phyloP scores from a whole-genome alignment of 2,329 filamentous ascomycete species.

The Fusarium lyarnte region DNA sequence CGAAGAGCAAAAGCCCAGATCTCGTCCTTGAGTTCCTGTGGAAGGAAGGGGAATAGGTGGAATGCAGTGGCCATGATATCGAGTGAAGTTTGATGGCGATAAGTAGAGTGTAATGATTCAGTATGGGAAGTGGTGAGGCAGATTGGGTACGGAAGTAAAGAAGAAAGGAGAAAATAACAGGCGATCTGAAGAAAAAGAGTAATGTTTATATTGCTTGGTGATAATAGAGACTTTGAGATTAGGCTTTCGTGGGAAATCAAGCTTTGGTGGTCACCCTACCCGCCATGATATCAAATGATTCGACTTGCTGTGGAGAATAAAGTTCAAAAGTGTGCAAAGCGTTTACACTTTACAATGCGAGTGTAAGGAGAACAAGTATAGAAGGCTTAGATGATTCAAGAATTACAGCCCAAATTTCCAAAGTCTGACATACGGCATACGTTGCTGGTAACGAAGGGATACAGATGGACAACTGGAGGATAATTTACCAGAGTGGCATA shows the following conservation, averaged over 20 bases:
- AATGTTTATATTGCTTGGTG: too few species aligned
- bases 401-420: too few species aligned
- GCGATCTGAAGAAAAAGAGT: fast-evolving
- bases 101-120: too few species aligned
- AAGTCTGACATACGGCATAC: too few species aligned
- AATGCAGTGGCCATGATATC: not conserved
- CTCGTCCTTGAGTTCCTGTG: not conserved
- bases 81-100: not conserved
- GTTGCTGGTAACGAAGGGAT: too few species aligned
- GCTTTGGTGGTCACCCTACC: too few species aligned
- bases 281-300: too few species aligned
- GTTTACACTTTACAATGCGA: fast-evolving
- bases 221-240: too few species aligned
- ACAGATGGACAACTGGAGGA: too few species aligned
- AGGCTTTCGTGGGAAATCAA: not conserved
- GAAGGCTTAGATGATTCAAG: too few species aligned
- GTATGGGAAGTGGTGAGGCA: not conserved
- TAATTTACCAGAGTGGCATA: too few species aligned
- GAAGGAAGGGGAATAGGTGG: not conserved
- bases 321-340: not conserved
- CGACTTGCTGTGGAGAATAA: not conserved
- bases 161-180: not conserved
- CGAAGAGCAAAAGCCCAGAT: not conserved
- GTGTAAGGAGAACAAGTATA: not conserved
- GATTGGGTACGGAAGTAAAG: not conserved